Evolutionary conservation across 257 asterid genomes (phyloP).

Genomic region (Coffea eugenioides): DNA sequence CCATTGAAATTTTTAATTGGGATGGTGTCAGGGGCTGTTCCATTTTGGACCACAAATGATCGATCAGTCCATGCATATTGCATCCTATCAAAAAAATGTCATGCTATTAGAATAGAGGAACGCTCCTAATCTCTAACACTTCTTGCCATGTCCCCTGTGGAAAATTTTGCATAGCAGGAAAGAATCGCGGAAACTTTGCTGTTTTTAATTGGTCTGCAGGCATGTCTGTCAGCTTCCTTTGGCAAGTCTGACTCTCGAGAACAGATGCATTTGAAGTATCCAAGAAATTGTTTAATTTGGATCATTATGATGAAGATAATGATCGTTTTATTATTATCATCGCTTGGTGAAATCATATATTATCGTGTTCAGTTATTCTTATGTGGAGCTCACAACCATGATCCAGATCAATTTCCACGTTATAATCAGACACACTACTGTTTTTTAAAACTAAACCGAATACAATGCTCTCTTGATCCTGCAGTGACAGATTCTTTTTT

Average conservation of each 20-base stretch:
- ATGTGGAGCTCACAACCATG: background rate
- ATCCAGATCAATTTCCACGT: background rate
- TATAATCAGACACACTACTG: no score
- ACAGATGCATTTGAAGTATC: background rate
- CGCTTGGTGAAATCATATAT: background rate
- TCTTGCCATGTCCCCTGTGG: slow-evolving; percentile 16
- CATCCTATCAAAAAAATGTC: no score
- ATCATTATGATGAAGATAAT: background rate
- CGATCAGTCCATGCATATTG: no score
- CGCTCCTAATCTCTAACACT: slow-evolving; percentile 15
- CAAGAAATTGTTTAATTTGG: background rate
- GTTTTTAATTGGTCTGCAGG: slow-evolving; percentile 40
- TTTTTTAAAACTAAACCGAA: background rate
- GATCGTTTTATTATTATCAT: background rate
- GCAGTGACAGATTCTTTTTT: background rate
- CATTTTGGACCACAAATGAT: background rate
- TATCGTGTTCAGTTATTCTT: background rate
- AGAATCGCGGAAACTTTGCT: slow-evolving; percentile 22
- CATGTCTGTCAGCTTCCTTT: slow-evolving; percentile 53
- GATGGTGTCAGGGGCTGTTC: background rate
- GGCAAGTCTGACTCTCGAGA: background rate
- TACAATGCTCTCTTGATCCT: background rate
- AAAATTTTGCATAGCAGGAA: slow-evolving; percentile 18
- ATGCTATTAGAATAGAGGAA: background rate
- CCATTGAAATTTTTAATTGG: background rate